Percentiles rank a stretch among this genome's conserved stretches.
Conservation (phyloP, 805 yeast genomes). For the Tetrapisispora iriomotensis region DNA sequence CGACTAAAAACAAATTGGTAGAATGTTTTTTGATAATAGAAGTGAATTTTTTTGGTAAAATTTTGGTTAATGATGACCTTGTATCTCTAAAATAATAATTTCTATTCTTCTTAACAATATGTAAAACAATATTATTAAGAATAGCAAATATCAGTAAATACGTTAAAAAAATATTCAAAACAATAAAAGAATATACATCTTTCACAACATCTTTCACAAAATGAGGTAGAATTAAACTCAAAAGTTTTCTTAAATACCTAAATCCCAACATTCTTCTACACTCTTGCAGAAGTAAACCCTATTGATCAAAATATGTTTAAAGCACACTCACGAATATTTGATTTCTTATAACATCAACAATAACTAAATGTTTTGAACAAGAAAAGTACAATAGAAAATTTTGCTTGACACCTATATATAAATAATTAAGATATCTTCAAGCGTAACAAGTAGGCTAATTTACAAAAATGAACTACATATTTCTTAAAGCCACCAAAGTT, state of each 20-base stretch:
- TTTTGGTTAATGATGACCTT: conserved; percentile 20
- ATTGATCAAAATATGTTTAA: too few relatives aligned
- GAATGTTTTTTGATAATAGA: conserved; percentile 1
- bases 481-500: too few relatives aligned
- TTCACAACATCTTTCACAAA: background rate
- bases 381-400: too few relatives aligned
- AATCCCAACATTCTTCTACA: background rate
- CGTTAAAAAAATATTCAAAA: conserved; percentile 3
- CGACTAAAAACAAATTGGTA: background rate
- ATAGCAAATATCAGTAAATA: conserved; percentile 1
- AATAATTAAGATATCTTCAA: too few relatives aligned
- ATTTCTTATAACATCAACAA: too few relatives aligned
- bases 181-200: conserved; percentile 1
- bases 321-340: too few relatives aligned
- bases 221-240: background rate
- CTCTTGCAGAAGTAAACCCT: too few relatives aligned
- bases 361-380: too few relatives aligned
- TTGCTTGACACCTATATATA: too few relatives aligned
- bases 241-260: background rate
- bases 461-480: too few relatives aligned
- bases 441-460: too few relatives aligned
- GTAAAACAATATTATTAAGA: background rate
- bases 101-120: background rate
- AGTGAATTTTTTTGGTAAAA: conserved; percentile 1
- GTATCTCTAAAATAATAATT: conserved; percentile 18